Percentiles rank a stretch among this genome's conserved stretches.
These are phyloP conservation scores for Trypanosomatidae sp. DNA, from an alignment of 208 protist genomes.

Conservation along the genomic window DNA sequence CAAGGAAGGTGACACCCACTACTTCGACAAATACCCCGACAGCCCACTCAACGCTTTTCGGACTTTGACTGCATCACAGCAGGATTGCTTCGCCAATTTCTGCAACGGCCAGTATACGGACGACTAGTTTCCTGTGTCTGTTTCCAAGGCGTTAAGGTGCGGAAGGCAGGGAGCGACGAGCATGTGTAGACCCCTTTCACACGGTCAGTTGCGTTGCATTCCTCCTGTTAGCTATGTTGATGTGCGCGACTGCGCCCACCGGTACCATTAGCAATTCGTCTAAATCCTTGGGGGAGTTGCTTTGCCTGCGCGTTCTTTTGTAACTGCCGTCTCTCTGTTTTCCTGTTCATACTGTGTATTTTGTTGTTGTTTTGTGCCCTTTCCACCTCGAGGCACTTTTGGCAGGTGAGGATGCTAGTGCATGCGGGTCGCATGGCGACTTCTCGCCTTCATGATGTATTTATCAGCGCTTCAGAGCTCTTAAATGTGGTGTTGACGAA, in stretches of 20 bases:
- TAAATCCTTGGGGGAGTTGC: not conserved
- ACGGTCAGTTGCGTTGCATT: slow-evolving; percentile 1
- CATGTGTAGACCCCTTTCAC: not conserved
- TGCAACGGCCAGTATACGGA: slow-evolving; percentile 83
- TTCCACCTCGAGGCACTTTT: slow-evolving; percentile 7
- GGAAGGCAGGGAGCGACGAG: not conserved
- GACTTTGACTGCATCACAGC: slow-evolving; percentile 72
- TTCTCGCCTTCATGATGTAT: slow-evolving; percentile 9
- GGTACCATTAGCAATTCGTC: not conserved
- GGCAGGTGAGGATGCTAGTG: not conserved
- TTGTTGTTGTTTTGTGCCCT: slow-evolving; percentile 6
- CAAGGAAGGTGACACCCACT: slow-evolving; percentile 82
- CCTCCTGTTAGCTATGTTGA: not conserved
- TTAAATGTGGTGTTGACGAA: not conserved
- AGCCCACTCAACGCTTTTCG: slow-evolving; percentile 75
- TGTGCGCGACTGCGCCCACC: not conserved
- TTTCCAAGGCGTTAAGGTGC: not conserved
- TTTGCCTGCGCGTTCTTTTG: slow-evolving; percentile 4
- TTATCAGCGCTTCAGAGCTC: slow-evolving; percentile 2
- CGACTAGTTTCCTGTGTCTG: slow-evolving; percentile 28
- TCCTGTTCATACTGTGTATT: slow-evolving; percentile 1
- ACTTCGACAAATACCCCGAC: slow-evolving; percentile 93
- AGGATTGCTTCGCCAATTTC: slow-evolving; percentile 89
- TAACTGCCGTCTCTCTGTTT: slow-evolving; percentile 2
- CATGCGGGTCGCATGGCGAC: not conserved